These are phyloP conservation scores for Paspalum vaginatum DNA, from an alignment of 176 grass and related monocot genomes.

Conservation along the genomic window DNA sequence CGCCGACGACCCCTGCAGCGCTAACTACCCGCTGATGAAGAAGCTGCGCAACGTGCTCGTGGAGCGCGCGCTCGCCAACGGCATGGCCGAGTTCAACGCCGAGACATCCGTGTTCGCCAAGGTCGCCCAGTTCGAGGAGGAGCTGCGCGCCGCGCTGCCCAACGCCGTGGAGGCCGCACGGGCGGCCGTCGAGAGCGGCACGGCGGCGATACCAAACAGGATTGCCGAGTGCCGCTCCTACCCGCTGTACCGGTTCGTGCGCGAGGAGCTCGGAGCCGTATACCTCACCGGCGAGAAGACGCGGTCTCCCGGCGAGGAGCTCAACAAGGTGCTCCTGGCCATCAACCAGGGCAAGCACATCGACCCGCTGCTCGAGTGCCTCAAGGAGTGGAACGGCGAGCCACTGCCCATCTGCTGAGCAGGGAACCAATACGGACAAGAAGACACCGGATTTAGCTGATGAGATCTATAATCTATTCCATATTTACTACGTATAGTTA, in stretches of 20 bases:
- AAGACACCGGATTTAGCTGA: not conserved
- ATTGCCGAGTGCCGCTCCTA: slow-evolving; percentile 60
- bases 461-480: not conserved
- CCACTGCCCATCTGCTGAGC: slow-evolving; percentile 9
- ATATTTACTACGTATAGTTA: no score
- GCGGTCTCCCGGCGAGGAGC: slow-evolving; percentile 72
- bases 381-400: slow-evolving; percentile 82
- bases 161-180: slow-evolving; percentile 44
- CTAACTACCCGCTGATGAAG: slow-evolving; percentile 65
- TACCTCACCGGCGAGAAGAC: slow-evolving; percentile 86
- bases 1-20: slow-evolving; percentile 70
- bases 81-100: slow-evolving; percentile 42
- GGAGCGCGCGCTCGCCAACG: slow-evolving; percentile 56
- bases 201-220: slow-evolving; percentile 36
- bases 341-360: slow-evolving; percentile 78
- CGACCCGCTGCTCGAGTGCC: slow-evolving; percentile 80
- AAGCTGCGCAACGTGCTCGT: slow-evolving; percentile 66
- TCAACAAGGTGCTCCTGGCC: slow-evolving; percentile 79
- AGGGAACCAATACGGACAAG: not conserved
- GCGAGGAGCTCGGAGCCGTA: slow-evolving; percentile 37
- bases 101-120: slow-evolving; percentile 57
- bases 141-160: slow-evolving; percentile 40
- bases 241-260: slow-evolving; percentile 58
- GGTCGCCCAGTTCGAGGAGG: slow-evolving; percentile 58
- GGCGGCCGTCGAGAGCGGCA: slow-evolving; percentile 50